Conservation (phyloP, 2,329 filamentous ascomycete species). For the Calonectria montana region DNA sequence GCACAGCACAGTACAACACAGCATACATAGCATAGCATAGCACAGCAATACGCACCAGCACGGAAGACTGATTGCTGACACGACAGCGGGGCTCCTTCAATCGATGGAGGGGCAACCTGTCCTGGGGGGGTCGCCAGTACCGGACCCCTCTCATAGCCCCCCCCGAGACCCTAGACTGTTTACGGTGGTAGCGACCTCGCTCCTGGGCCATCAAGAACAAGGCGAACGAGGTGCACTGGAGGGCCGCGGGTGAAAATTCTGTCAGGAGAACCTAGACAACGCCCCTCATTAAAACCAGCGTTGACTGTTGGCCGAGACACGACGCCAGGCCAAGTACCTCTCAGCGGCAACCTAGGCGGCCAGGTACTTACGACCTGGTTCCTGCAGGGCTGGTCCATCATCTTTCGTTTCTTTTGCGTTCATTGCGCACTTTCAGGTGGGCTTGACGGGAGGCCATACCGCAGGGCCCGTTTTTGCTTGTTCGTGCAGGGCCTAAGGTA, state of each 20-base stretch:
- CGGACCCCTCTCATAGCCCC: slow-evolving; percentile 24
- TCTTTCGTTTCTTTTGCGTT: slow-evolving; percentile 28
- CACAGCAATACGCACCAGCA: slow-evolving; percentile 26
- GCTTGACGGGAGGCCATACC: slow-evolving; percentile 23
- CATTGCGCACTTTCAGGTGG: slow-evolving; percentile 16
- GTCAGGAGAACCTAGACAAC: slow-evolving; percentile 45
- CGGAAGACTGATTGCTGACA: slow-evolving; percentile 31
- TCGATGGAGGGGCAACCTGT: slow-evolving; percentile 37
- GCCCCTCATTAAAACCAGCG: slow-evolving; percentile 38
- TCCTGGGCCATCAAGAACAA: slow-evolving; percentile 26
- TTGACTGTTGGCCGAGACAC: slow-evolving; percentile 37
- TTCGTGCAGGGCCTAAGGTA: slow-evolving; percentile 37
- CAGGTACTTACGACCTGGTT: slow-evolving; percentile 28
- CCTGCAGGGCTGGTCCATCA: slow-evolving; percentile 37
- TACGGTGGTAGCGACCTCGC: slow-evolving; percentile 35
- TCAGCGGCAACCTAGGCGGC: slow-evolving; percentile 17
- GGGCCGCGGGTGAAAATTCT: slow-evolving; percentile 43
- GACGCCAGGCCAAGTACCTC: slow-evolving; percentile 31
- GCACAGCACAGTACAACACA: slow-evolving; percentile 10
- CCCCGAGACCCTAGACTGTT: slow-evolving; percentile 32
- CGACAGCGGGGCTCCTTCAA: slow-evolving; percentile 40
- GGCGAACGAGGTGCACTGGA: slow-evolving; percentile 33
- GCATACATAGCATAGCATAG: slow-evolving; percentile 33
- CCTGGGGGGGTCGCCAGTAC: slow-evolving; percentile 31
- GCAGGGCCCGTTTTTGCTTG: slow-evolving; percentile 26